Base-by-base conservation (phyloP, 108 stramenopile genomes). In the Fistulifera pelliculosa region DNA sequence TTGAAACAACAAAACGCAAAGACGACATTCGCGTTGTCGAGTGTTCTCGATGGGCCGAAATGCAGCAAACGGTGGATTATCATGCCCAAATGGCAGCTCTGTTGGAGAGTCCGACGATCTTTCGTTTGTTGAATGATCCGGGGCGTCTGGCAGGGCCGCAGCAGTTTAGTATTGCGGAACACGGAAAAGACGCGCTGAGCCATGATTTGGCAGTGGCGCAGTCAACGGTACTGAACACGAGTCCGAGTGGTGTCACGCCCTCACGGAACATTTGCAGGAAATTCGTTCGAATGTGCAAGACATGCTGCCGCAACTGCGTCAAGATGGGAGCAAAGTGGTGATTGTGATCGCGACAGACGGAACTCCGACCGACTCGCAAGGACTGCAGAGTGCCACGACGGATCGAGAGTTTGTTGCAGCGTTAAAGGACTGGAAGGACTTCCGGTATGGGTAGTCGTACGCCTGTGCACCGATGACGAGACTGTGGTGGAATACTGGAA, bases 391-490 rank as follows among this genome's bases (percentile, higher is more conserved):
- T 10, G 38, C 47, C 48, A 27, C 51, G 47, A 38, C 53, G 21
- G 24, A 44, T 19, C 31, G 31, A 11, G 64, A 74, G 44, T 85
- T 84, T 52, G 56, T 70, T 8, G 47, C 70, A 21, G 71, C 75
- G 0, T 70, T 95, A 61, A 75, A 14, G 59, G 68, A 1, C 58
- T 93, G 23, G 81, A 85, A 35, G 81, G 80, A 6, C 64, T 92
- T 4, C 90, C 90, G 0, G 77, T 90, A 10, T 90, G 87, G 87
- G 44, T 91, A 0, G 90, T 92, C 0, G 68, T 95, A 44, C 73
- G 90, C n/a, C 77, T 95, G 10, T 95, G 94, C 69, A 89, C 87
- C 1, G 87, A 91, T 55, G 83, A 90, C 43, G 87, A 87, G 22
- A 35, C 56, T 13, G 82, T 95, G 22, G 81, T 84, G 0, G 31